Conservation (phyloP, 2,329 filamentous ascomycete genomes). For the Aspergillus neotritici region DNA sequence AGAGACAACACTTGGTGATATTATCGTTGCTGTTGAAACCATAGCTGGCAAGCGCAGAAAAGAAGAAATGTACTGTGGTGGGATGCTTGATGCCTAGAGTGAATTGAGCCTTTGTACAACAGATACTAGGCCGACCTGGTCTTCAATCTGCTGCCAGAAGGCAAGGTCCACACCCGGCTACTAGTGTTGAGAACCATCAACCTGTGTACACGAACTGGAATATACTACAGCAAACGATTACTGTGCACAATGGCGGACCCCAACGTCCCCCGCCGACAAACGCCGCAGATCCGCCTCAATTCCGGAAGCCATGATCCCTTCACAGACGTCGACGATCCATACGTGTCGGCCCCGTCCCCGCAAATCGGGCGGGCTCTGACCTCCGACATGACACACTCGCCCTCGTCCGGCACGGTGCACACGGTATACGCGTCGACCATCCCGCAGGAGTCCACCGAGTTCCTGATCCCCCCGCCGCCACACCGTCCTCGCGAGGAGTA, state of each 20-base stretch:
- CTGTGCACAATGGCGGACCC: slow-evolving; percentile 11
- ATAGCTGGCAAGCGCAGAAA: neutral
- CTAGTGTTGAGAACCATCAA: neutral
- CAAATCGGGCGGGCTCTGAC: slow-evolving; percentile 17
- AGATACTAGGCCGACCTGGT: too few species aligned
- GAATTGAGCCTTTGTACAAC: neutral
- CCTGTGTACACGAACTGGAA: too few species aligned
- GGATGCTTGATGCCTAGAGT: neutral
- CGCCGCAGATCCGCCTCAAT: slow-evolving; percentile 61
- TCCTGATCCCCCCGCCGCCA: slow-evolving; percentile 39
- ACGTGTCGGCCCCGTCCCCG: slow-evolving; percentile 14
- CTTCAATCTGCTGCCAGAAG: too few species aligned
- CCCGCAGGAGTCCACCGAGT: slow-evolving; percentile 42
- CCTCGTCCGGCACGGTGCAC: slow-evolving; percentile 27
- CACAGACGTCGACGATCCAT: slow-evolving; percentile 31
- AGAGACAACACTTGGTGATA: neutral
- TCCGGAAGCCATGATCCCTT: slow-evolving; percentile 53
- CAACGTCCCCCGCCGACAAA: slow-evolving; percentile 15
- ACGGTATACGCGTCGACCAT: slow-evolving; percentile 47
- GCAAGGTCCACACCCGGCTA: too few species aligned
- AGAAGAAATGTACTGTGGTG: slow-evolving; percentile 7
- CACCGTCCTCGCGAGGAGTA: slow-evolving; percentile 50
- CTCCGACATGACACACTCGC: slow-evolving; percentile 9
- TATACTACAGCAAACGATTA: neutral
- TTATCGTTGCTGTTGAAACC: neutral